A percentile compares a stretch with the other conserved stretches of the same genome.
phyloP scores from a whole-genome alignment of 805 yeast genomes.

The Pichia kluyveri region DNA sequence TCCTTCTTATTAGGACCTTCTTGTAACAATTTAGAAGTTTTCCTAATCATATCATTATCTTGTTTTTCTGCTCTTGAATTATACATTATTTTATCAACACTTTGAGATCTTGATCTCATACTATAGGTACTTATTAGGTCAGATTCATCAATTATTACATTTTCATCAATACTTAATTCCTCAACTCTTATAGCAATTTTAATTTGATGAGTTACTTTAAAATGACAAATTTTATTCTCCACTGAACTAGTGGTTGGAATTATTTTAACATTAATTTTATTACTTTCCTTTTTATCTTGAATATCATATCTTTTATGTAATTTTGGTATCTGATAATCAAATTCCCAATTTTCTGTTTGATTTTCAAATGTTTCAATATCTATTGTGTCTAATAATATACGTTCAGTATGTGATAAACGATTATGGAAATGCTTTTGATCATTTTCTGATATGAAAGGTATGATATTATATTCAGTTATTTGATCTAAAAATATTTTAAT shows the following conservation, averaged over 20 bases:
- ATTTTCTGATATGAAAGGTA: background rate
- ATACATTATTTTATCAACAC: conserved; percentile 5
- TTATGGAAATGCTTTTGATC: conserved; percentile 1
- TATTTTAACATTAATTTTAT: conserved; percentile 5
- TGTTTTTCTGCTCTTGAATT: conserved; percentile 6
- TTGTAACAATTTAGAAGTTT: conserved; percentile 13
- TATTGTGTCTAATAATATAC: conserved; percentile 10
- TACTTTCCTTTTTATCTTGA: background rate
- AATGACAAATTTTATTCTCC: conserved; percentile 10
- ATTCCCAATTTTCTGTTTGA: conserved; percentile 2
- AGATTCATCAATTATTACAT: background rate
- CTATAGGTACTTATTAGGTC: conserved; percentile 8
- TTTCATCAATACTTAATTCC: background rate
- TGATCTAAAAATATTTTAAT: conserved; percentile 19
- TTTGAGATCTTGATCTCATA: conserved; percentile 6
- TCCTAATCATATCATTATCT: conserved; percentile 14
- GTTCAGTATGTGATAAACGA: conserved; percentile 10
- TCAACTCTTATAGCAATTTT: conserved; percentile 8
- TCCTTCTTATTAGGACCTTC: conserved; percentile 10
- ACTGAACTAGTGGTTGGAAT: conserved; percentile 15
- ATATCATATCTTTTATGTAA: conserved; percentile 4
- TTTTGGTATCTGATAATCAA: conserved; percentile 5
- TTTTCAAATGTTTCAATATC: conserved; percentile 1
- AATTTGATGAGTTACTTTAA: conserved; percentile 18
- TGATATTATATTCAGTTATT: conserved; percentile 12